Conservation (phyloP, 1,284 basidiomycete species). For the Coriolopsis trogii region DNA sequence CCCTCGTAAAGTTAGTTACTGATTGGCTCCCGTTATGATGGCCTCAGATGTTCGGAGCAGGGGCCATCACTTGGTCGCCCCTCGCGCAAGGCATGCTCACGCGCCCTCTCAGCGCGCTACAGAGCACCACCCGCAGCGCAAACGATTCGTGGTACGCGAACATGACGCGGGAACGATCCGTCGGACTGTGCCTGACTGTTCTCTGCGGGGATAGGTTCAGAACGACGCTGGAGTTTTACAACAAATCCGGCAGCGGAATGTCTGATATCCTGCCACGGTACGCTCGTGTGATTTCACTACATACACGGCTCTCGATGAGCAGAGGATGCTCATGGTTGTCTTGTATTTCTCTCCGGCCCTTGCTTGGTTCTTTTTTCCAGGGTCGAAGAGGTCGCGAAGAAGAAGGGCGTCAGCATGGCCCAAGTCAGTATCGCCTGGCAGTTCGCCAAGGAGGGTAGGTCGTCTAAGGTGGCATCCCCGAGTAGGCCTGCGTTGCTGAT, state of each 20-base stretch:
- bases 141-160: background rate
- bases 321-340: background rate
- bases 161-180: conserved; percentile 17
- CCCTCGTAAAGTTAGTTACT: too few relatives aligned
- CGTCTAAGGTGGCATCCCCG: too few relatives aligned
- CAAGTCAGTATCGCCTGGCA: too few relatives aligned
- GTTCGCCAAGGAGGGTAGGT: too few relatives aligned
- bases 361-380: too few relatives aligned
- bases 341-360: background rate
- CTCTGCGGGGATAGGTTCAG: too few relatives aligned
- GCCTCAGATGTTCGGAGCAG: conserved; percentile 40
- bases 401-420: conserved; percentile 33
- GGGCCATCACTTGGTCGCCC: conserved; percentile 46
- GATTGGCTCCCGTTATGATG: too few relatives aligned
- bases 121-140: conserved; percentile 27
- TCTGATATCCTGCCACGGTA: too few relatives aligned
- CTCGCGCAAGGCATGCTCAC: conserved; percentile 42
- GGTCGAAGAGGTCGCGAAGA: conserved; percentile 47
- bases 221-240: too few relatives aligned
- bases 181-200: background rate
- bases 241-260: too few relatives aligned
- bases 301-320: background rate
- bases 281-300: too few relatives aligned
- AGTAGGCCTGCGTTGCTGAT: conserved; percentile 17
- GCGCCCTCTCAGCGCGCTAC: conserved; percentile 33